Conservation (phyloP, 1,284 basidiomycete genomes). For the Melanopsichium pennsylvanicum region DNA sequence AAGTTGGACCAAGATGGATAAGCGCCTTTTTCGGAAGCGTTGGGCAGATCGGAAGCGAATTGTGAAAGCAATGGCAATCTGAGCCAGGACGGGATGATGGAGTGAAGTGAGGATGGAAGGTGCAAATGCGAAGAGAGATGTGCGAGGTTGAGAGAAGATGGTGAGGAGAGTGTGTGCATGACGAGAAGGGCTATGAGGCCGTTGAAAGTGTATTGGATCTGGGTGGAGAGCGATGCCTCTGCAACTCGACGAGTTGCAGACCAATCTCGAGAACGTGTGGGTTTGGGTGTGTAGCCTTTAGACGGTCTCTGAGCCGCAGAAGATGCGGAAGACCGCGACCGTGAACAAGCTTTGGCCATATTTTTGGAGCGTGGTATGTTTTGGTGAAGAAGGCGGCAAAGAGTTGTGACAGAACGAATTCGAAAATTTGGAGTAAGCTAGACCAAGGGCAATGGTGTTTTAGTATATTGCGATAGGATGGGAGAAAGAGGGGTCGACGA, state of each 20-base stretch:
- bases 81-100: slow-evolving; percentile 52
- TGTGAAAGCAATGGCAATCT: slow-evolving; percentile 44
- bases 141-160: slow-evolving; percentile 50
- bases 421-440: too few relatives aligned
- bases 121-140: slow-evolving; percentile 53
- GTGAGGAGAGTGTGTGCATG: slow-evolving; percentile 53
- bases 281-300: slow-evolving; percentile 6
- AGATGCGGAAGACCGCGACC: slow-evolving; percentile 9
- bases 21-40: slow-evolving; percentile 41
- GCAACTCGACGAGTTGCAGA: slow-evolving; percentile 40
- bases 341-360: slow-evolving; percentile 24
- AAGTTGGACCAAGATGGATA: slow-evolving; percentile 30
- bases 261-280: slow-evolving; percentile 27
- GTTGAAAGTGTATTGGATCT: slow-evolving; percentile 49
- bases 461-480: too few relatives aligned
- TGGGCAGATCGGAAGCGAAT: slow-evolving; percentile 53
- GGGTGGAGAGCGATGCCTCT: slow-evolving; percentile 26
- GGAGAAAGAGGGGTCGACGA: too few relatives aligned
- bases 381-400: too few relatives aligned
- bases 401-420: too few relatives aligned
- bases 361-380: background rate
- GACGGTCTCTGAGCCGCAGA: background rate
- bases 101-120: slow-evolving; percentile 44
- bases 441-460: too few relatives aligned
- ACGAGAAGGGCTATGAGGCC: slow-evolving; percentile 47